Evolutionary conservation across 176 grass and related monocot genomes (phyloP).

Genomic region (Zea mays): DNA sequence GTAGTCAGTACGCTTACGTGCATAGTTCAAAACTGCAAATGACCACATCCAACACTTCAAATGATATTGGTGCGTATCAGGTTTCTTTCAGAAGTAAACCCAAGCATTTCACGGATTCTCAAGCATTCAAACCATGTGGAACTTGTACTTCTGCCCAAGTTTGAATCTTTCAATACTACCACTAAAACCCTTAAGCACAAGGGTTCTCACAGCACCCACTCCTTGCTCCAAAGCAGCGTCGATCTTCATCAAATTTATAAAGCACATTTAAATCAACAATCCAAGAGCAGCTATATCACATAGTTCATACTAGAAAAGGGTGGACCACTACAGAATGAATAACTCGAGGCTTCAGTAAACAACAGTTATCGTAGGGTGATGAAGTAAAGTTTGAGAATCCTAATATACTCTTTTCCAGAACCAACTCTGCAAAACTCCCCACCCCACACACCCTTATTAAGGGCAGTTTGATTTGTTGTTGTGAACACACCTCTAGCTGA

Average conservation of each 20-base stretch:
- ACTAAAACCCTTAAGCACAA: conserved; percentile 83
- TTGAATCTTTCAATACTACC: conserved; percentile 85
- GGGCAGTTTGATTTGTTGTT: too few species aligned
- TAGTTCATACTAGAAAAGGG: conserved; percentile 32
- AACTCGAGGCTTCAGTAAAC: neutral
- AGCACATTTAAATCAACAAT: conserved; percentile 38
- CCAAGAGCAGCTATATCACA: conserved; percentile 32
- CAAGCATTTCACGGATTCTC: conserved; percentile 32
- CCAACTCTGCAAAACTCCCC: too few species aligned
- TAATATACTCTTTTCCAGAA: too few species aligned
- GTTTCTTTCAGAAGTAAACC: conserved; percentile 35
- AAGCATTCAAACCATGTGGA: conserved; percentile 66
- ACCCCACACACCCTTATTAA: too few species aligned
- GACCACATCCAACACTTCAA: conserved; percentile 9
- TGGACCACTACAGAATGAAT: conserved; percentile 10
- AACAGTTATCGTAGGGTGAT: too few species aligned
- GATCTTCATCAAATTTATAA: conserved; percentile 61
- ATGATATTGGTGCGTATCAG: conserved; percentile 10
- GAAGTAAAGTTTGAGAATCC: too few species aligned
- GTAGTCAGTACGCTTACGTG: neutral
- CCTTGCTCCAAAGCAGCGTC: conserved; percentile 87
- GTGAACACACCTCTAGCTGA: too few species aligned
- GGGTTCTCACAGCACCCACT: conserved; percentile 77
- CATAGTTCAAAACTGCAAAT: conserved; percentile 17
- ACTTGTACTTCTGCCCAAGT: conserved; percentile 97